Evolutionary conservation across 768 basidiomycete genomes (phyloP).

Genomic region (Boletus coccyginus): DNA sequence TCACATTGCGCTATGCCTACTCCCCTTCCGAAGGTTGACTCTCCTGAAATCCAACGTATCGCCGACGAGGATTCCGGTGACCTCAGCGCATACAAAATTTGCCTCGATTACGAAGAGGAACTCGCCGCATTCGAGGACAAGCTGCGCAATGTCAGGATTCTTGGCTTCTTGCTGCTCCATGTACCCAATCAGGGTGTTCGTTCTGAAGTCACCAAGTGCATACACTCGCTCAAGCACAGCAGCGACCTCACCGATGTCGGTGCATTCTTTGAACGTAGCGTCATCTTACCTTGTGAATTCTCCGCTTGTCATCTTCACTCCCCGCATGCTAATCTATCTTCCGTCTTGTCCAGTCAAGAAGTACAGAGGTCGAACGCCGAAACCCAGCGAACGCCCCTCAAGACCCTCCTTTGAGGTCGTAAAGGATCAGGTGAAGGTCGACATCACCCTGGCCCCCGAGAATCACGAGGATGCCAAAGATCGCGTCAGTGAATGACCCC

Average conservation of each 20-base stretch:
- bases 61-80: neutral
- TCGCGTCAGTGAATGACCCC: neutral
- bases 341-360: constrained; percentile 9
- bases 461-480: constrained; percentile 2
- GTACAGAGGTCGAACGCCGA: constrained; percentile 20
- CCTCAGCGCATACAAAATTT: neutral
- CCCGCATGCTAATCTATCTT: neutral
- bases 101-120: neutral
- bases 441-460: neutral
- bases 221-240: neutral
- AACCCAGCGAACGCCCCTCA: constrained; percentile 10
- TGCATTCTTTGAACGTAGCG: neutral
- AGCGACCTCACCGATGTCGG: neutral
- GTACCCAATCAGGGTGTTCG: constrained; percentile 1
- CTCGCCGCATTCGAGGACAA: neutral
- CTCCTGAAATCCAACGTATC: neutral
- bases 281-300: constrained; percentile 5
- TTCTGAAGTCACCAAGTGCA: neutral
- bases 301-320: neutral
- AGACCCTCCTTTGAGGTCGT: constrained; percentile 15
- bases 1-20: neutral
- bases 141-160: neutral
- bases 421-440: neutral
- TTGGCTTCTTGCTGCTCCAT: constrained; percentile 8
- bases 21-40: neutral